Evolutionary conservation across 2,329 filamentous ascomycete genomes (phyloP), one percentile per base, ranked within the genome.

Genomic region (Oidium heveae): DNA sequence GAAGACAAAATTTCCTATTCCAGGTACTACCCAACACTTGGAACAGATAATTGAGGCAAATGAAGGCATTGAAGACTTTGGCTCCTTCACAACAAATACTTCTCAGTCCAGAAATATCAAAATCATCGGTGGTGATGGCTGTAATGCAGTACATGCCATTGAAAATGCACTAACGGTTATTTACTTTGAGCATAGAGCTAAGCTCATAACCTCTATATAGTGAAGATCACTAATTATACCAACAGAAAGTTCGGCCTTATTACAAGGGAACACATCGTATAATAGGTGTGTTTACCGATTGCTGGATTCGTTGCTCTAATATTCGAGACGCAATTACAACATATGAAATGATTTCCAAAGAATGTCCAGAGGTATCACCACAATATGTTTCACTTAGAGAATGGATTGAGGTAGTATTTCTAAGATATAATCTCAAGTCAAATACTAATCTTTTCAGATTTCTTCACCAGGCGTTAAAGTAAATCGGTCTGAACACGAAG

Each of bases 401-500:
- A 22, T 52, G 49, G 49, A 52, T 20, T 16, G 36, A 52, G 33
- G 49, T 52, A 52, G 20, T 18, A 34, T 33, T 33, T 52, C 13
- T 43, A 20, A 28, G 8, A n/a, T 33, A n/a, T 33, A 8, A 18
- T 1, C n/a, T 43, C 7, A 15, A 22, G 13, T 8, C 13, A 39
- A 13, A 7, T 43, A 28, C 53, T 54, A 1, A 54, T 36, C 22
- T 22, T 33, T 20, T 18, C 22, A 56, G 55, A 32, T 52, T 28
- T 13, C 46, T 16, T 51, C 41, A 33, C 55, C 52, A 24, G 16
- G 32, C 16, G 20, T 34, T 18, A 54, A 52, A 28, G n/a, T 20
- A 22, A 10, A 13, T 10, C 34, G 18, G 18, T 69, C 71, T 18
- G 66, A 70, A 51, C 71, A 74, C 57, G 76, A 80, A 65, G 77